These are phyloP conservation scores for Isoetes taiwanensis DNA, from an alignment of 75 land plant species.

Conservation along the genomic window DNA sequence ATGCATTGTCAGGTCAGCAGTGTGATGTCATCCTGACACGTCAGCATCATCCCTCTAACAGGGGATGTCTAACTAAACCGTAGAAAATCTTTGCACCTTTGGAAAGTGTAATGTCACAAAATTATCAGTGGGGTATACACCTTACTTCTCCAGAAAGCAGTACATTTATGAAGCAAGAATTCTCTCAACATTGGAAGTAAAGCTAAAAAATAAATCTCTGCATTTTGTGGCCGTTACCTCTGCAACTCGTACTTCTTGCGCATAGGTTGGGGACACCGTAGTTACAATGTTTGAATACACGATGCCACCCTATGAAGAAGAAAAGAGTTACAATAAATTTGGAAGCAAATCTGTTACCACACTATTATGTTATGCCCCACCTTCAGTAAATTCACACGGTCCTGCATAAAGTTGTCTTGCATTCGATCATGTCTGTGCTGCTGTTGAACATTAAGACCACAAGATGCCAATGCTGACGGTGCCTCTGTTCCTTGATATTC, in stretches of 20 bases:
- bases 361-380: constrained; percentile 18
- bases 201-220: too few species aligned
- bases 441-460: constrained; percentile 72
- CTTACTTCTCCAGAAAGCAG: too few species aligned
- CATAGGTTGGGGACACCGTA: constrained; percentile 95
- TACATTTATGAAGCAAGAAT: too few species aligned
- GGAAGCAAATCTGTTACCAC: neutral
- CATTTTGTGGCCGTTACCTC: too few species aligned
- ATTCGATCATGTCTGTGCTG: constrained; percentile 75
- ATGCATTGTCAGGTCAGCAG: too few species aligned
- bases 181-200: too few species aligned
- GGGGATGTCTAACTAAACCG: too few species aligned
- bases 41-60: too few species aligned
- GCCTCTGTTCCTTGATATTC: constrained; percentile 80
- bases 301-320: constrained; percentile 56
- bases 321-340: neutral
- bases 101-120: too few species aligned
- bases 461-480: constrained; percentile 56
- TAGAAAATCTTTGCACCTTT: too few species aligned
- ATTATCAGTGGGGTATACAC: too few species aligned
- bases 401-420: constrained; percentile 73
- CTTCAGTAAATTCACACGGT: constrained; percentile 73
- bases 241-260: constrained; percentile 65
- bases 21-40: too few species aligned
- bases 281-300: constrained; percentile 95